A percentile compares a stretch with the other conserved stretches of the same genome.
Evolutionary conservation across 2,329 filamentous ascomycete genomes (phyloP).

Genomic region (Zymoseptoria pseudotritici): DNA sequence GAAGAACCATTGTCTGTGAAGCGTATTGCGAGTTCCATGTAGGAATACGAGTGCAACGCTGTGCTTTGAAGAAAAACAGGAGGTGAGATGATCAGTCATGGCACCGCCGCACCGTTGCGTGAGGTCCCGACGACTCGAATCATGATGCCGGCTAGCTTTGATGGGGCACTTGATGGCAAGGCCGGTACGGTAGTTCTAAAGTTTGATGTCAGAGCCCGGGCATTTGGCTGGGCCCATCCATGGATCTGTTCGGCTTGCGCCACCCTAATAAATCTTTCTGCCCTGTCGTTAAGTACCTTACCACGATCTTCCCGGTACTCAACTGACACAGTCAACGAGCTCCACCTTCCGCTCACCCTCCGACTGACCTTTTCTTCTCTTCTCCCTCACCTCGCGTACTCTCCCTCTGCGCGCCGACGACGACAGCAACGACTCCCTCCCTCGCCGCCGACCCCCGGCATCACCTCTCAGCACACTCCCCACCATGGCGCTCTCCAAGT

Average conservation of each 20-base stretch:
- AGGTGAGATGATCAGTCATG: background rate
- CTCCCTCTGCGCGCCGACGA: background rate
- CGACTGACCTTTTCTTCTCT: background rate
- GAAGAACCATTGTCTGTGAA: background rate
- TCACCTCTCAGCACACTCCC: background rate
- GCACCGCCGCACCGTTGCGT: too few relatives aligned
- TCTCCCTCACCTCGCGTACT: background rate
- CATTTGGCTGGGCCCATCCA: too few relatives aligned
- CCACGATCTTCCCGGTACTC: too few relatives aligned
- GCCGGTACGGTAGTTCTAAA: too few relatives aligned
- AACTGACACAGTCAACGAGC: too few relatives aligned
- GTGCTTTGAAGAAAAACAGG: background rate
- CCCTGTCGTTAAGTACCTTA: too few relatives aligned
- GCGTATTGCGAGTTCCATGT: background rate
- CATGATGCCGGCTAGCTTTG: background rate
- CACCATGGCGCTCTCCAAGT: constrained; percentile 82
- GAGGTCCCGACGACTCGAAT: too few relatives aligned
- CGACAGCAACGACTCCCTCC: background rate
- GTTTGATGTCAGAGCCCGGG: background rate
- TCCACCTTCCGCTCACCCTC: too few relatives aligned
- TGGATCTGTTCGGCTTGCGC: too few relatives aligned
- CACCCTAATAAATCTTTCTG: background rate
- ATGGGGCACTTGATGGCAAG: background rate
- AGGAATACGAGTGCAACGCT: background rate
- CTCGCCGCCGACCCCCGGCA: background rate